Percentiles rank a stretch among this genome's conserved stretches.
These are phyloP conservation scores for Calvatia gigantea DNA, from an alignment of 768 basidiomycete genomes.

Conservation along the genomic window DNA sequence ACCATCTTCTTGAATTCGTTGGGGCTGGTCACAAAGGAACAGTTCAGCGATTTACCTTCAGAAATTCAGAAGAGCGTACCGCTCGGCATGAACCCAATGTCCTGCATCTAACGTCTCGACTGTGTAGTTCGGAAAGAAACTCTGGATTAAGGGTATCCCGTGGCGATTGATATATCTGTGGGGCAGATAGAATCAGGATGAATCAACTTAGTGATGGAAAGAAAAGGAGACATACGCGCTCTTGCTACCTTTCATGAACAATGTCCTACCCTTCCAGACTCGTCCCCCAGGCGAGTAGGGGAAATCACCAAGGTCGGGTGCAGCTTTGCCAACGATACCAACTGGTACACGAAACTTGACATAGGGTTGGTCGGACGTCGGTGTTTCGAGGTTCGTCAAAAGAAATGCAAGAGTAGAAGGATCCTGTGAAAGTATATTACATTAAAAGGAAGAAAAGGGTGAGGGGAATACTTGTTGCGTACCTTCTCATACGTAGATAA, in stretches of 20 bases:
- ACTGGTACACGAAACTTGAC: constrained; percentile 72
- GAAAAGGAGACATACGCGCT: constrained; percentile 47
- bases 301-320: constrained; percentile 70
- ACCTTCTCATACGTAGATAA: constrained; percentile 65
- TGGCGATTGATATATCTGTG: constrained; percentile 71
- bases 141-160: constrained; percentile 56
- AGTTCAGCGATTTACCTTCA: not conserved
- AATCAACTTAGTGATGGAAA: not conserved
- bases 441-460: not conserved
- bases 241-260: constrained; percentile 78
- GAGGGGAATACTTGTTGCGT: constrained; percentile 16
- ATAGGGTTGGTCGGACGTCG: constrained; percentile 18
- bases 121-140: constrained; percentile 72
- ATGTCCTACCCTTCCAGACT: constrained; percentile 52
- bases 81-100: constrained; percentile 60
- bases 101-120: constrained; percentile 68
- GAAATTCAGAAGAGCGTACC: constrained; percentile 33
- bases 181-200: not conserved
- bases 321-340: constrained; percentile 53
- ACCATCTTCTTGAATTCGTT: constrained; percentile 48
- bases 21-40: constrained; percentile 46
- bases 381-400: constrained; percentile 69
- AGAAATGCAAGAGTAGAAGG: constrained; percentile 76
- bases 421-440: constrained; percentile 45
- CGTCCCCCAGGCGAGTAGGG: constrained; percentile 62